These are phyloP conservation scores for Hypoxylon rickii DNA, from an alignment of 495 filamentous ascomycete species.

Conservation along the genomic window DNA sequence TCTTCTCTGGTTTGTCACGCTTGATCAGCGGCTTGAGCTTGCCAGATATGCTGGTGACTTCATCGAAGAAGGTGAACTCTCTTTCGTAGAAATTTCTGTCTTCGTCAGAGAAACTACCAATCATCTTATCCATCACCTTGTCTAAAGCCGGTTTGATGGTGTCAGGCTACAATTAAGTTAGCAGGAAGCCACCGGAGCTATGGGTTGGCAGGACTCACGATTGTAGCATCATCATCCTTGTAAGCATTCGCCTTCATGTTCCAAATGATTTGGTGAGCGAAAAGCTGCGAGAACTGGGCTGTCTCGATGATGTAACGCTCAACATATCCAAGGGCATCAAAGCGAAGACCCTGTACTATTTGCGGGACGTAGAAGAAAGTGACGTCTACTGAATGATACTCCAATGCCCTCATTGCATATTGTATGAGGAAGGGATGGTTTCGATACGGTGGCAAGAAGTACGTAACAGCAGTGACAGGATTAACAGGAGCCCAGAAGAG, in stretches of 20 bases:
- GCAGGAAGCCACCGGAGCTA: conserved; percentile 15
- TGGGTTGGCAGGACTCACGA: conserved; percentile 60
- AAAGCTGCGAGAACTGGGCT: conserved; percentile 91
- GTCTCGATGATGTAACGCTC: conserved; percentile 97
- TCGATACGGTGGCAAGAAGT: conserved; percentile 90
- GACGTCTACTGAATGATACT: conserved; percentile 90
- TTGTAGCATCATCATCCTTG: conserved; percentile 90
- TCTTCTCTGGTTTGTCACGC: conserved; percentile 92
- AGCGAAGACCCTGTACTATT: conserved; percentile 94
- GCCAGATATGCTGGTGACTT: conserved; percentile 92
- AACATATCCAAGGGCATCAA: conserved; percentile 92
- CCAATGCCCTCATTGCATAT: conserved; percentile 94
- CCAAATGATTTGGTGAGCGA: conserved; percentile 99
- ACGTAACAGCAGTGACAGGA: conserved; percentile 87
- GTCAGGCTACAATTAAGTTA: conserved; percentile 70
- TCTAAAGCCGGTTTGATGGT: conserved; percentile 91
- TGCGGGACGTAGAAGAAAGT: conserved; percentile 99
- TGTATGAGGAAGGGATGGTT: conserved; percentile 94
- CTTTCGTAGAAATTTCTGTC: conserved; percentile 90
- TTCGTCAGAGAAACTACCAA: conserved; percentile 74
- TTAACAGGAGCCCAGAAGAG: conserved; percentile 95
- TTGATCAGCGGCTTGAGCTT: conserved; percentile 95
- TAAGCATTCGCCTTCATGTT: conserved; percentile 99
- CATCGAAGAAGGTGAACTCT: conserved; percentile 97
- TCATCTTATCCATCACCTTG: conserved; percentile 81